Conservation (phyloP, 306 rosid genomes). For the Senna tora region DNA sequence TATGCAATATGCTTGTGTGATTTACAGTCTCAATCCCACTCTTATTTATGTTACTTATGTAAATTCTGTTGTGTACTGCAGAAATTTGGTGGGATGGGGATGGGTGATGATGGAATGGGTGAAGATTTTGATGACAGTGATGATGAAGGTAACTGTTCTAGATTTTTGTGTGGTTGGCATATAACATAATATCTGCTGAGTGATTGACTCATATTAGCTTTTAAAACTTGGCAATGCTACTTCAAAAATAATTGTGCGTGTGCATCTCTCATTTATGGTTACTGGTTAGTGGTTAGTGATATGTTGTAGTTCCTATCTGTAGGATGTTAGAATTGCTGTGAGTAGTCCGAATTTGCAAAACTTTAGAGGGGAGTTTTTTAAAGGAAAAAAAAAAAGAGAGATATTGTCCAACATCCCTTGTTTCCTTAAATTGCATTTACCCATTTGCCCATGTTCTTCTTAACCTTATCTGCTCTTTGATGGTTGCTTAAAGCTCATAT, state of each 20-base stretch:
- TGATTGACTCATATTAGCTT: not conserved
- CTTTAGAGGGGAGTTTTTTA: too few relatives aligned
- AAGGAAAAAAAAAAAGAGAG: too few relatives aligned
- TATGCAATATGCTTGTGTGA: conserved; percentile 44
- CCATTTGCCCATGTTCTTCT: too few relatives aligned
- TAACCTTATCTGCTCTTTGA: too few relatives aligned
- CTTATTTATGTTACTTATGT: not conserved
- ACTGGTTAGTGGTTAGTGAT: too few relatives aligned
- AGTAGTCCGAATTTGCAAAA: too few relatives aligned
- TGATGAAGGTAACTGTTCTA: conserved; percentile 61
- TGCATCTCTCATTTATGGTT: not conserved
- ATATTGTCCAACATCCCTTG: too few relatives aligned
- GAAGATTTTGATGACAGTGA: conserved; percentile 70
- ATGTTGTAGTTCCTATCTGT: too few relatives aligned
- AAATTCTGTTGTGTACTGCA: conserved; percentile 42
- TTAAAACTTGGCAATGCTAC: not conserved
- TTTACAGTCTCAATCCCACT: conserved; percentile 9
- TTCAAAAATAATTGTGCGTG: conserved; percentile 8
- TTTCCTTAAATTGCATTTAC: too few relatives aligned
- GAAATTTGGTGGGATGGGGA: conserved; percentile 83
- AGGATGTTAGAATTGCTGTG: too few relatives aligned
- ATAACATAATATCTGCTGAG: not conserved
- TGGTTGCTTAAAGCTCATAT: too few relatives aligned
- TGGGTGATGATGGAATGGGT: conserved; percentile 64
- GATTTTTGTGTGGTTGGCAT: conserved; percentile 8